Evolutionary conservation across 176 grass and related monocot species (phyloP).

Genomic region (Puya raimondii): DNA sequence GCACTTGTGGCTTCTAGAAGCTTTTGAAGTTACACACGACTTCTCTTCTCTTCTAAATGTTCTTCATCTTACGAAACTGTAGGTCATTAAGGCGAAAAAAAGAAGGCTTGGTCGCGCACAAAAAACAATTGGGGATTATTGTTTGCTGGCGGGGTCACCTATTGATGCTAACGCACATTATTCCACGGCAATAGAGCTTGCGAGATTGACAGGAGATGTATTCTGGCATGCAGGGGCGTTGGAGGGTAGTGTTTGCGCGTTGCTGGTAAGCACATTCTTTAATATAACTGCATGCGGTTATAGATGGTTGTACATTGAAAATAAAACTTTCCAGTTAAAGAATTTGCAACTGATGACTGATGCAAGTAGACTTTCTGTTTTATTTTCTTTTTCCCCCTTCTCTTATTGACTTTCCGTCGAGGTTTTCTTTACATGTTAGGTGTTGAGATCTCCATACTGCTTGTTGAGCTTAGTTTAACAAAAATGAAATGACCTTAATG

Average conservation of each 20-base stretch:
- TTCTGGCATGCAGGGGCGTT: slow-evolving; percentile 99
- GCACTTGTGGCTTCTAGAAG: slow-evolving; percentile 21
- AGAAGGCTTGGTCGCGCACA: slow-evolving; percentile 87
- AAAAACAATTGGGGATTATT: slow-evolving; percentile 97
- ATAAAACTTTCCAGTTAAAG: neutral
- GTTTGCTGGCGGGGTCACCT: slow-evolving; percentile 90
- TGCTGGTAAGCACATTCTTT: slow-evolving; percentile 50
- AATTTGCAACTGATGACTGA: neutral
- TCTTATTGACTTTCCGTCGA: no score
- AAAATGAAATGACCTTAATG: neutral
- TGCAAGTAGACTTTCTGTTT: no score
- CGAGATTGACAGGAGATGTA: slow-evolving; percentile 94
- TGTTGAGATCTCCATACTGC: neutral
- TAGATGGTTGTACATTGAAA: neutral
- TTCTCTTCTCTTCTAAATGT: neutral
- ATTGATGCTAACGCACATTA: slow-evolving; percentile 96
- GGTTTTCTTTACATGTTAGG: neutral
- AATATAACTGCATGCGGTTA: neutral
- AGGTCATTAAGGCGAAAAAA: slow-evolving; percentile 99
- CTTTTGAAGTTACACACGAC: neutral
- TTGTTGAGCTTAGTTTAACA: neutral
- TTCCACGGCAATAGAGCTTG: slow-evolving; percentile 89
- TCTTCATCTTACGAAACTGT: slow-evolving; percentile 5
- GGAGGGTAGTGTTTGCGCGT: slow-evolving; percentile 89
- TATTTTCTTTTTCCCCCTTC: no score